These are phyloP conservation scores for Ustilago crameri DNA, from an alignment of 1,284 basidiomycete species.

Conservation along the genomic window DNA sequence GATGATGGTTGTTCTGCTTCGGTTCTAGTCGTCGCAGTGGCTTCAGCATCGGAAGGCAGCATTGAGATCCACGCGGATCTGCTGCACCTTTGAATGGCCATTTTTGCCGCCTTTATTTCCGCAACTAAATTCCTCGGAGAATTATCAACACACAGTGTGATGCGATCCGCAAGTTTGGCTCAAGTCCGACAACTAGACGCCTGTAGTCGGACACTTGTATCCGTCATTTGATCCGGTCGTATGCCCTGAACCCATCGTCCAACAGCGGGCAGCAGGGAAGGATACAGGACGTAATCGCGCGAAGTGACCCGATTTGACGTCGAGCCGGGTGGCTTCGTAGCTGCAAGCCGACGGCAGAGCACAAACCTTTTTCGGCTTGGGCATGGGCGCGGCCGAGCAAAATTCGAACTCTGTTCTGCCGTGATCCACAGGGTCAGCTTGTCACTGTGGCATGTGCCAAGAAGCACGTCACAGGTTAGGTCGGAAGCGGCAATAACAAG, in stretches of 20 bases:
- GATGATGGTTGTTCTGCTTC: background rate
- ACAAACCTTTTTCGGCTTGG: background rate
- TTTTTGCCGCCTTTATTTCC: background rate
- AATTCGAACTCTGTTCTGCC: conserved; percentile 1
- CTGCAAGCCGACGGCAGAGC: background rate
- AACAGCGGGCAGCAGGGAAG: background rate
- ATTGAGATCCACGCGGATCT: too few species aligned
- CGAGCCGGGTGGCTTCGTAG: background rate
- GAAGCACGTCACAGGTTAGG: background rate
- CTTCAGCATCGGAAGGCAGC: too few species aligned
- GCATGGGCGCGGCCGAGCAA: conserved; percentile 1
- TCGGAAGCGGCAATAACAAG: background rate
- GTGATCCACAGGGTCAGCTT: background rate
- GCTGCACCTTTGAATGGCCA: too few species aligned
- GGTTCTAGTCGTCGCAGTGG: background rate
- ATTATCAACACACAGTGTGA: background rate
- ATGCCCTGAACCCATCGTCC: background rate
- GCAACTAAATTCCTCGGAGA: conserved; percentile 22
- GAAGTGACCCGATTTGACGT: background rate
- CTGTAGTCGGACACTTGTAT: too few species aligned
- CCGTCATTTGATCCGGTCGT: background rate
- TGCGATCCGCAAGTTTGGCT: too few species aligned
- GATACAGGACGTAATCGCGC: background rate
- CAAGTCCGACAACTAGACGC: too few species aligned
- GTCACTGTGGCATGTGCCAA: background rate